Percentiles rank a stretch among this genome's conserved stretches.
These are phyloP conservation scores for Diaporthe citrichinensis DNA, from an alignment of 2,329 filamentous ascomycete species.

Conservation along the genomic window DNA sequence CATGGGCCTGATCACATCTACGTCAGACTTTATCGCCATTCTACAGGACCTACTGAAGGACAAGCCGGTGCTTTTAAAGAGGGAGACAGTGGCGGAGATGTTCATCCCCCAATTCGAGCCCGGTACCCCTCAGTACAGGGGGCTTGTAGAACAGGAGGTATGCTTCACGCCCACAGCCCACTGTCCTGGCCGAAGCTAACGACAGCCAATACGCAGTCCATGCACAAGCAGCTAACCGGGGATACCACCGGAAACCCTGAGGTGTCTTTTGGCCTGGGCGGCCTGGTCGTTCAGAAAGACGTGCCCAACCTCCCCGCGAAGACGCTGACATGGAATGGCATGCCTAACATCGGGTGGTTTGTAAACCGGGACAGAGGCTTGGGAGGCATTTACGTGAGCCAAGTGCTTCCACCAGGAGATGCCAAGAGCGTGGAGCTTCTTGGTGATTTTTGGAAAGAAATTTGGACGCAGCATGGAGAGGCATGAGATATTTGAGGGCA, in stretches of 20 bases:
- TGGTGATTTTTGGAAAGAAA: background rate
- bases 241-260: background rate
- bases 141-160: background rate
- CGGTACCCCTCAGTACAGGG: background rate
- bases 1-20: background rate
- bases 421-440: background rate
- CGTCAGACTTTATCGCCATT: background rate
- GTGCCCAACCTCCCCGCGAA: background rate
- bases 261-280: background rate
- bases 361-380: background rate
- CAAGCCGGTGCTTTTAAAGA: background rate
- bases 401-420: background rate
- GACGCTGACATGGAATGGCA: conserved; percentile 3
- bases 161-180: background rate
- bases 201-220: background rate
- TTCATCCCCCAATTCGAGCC: background rate
- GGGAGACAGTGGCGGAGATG: background rate
- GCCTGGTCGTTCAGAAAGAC: background rate
- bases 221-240: background rate
- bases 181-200: background rate
- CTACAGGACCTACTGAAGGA: background rate
- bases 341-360: conserved; percentile 1
- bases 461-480: background rate
- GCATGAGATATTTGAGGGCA: background rate
- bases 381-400: background rate